Conservation (phyloP, 257 asterid genomes). For the Verbascum thapsus region DNA sequence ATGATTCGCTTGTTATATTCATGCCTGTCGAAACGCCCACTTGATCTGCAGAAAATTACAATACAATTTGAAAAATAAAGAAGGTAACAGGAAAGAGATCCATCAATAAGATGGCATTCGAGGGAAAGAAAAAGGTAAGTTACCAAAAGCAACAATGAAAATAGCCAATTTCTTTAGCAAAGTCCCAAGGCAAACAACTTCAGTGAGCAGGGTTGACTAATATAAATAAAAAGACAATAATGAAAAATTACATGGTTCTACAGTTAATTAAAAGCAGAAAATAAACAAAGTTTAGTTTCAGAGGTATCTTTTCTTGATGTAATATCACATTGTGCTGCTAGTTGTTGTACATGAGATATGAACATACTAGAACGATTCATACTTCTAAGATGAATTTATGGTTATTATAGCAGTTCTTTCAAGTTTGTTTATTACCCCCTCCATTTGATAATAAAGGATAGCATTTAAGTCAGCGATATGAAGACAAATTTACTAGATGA, state of each 20-base stretch:
- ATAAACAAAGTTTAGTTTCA: not conserved
- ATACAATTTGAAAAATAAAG: slow-evolving; percentile 24
- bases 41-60: slow-evolving; percentile 49
- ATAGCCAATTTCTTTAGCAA: slow-evolving; percentile 14
- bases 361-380: not conserved
- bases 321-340: not conserved
- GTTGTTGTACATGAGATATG: not conserved
- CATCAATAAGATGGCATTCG: slow-evolving; percentile 7
- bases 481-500: not conserved
- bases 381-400: not conserved
- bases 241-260: not conserved
- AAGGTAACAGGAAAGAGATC: slow-evolving; percentile 19
- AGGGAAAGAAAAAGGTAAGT: not conserved
- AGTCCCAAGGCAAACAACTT: slow-evolving; percentile 2
- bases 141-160: slow-evolving; percentile 9
- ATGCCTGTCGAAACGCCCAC: slow-evolving; percentile 49
- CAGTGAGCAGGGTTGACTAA: slow-evolving; percentile 8
- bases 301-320: not conserved
- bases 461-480: not conserved
- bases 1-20: slow-evolving; percentile 57
- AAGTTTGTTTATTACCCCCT: not conserved
- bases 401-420: not conserved
- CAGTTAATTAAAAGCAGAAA: not conserved
- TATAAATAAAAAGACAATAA: slow-evolving; percentile 1
- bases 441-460: not conserved